Percentiles rank a stretch among this genome's conserved stretches.
phyloP scores from a whole-genome alignment of 768 basidiomycete species.

The Lentinula edodes region DNA sequence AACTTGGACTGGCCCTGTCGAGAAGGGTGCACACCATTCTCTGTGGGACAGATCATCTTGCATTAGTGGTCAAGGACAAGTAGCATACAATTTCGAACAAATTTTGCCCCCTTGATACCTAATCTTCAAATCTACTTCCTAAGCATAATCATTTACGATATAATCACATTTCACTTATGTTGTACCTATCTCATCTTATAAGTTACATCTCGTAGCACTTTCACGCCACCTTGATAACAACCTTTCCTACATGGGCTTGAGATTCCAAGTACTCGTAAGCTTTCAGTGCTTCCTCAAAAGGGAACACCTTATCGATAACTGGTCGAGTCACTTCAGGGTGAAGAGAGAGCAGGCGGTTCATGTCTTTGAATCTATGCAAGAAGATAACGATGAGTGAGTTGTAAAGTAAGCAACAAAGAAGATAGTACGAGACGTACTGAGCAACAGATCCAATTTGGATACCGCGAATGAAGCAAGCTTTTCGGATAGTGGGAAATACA shows the following conservation, averaged over 20 bases:
- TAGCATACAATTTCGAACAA: no score
- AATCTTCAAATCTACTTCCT: no score
- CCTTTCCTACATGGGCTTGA: slow-evolving; percentile 48
- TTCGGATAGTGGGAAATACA: slow-evolving; percentile 20
- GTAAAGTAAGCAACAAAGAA: not conserved
- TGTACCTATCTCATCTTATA: not conserved
- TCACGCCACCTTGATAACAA: slow-evolving; percentile 33
- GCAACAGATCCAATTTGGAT: slow-evolving; percentile 39
- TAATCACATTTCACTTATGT: not conserved
- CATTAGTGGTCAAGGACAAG: not conserved
- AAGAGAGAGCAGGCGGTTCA: slow-evolving; percentile 35
- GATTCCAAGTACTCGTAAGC: slow-evolving; percentile 42
- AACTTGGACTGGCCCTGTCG: slow-evolving; percentile 1
- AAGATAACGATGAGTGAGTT: not conserved
- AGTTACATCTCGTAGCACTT: not conserved
- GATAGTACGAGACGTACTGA: slow-evolving; percentile 24
- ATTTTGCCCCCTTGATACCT: no score
- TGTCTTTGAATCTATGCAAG: slow-evolving; percentile 35
- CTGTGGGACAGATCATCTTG: not conserved
- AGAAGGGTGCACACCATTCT: slow-evolving; percentile 2
- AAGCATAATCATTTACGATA: no score
- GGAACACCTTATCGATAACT: slow-evolving; percentile 45
- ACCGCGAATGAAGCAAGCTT: slow-evolving; percentile 32
- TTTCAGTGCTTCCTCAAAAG: slow-evolving; percentile 36
- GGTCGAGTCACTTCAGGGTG: slow-evolving; percentile 31